Conservation (phyloP, 148 eudicot species). For the Heliosperma pusillum region DNA sequence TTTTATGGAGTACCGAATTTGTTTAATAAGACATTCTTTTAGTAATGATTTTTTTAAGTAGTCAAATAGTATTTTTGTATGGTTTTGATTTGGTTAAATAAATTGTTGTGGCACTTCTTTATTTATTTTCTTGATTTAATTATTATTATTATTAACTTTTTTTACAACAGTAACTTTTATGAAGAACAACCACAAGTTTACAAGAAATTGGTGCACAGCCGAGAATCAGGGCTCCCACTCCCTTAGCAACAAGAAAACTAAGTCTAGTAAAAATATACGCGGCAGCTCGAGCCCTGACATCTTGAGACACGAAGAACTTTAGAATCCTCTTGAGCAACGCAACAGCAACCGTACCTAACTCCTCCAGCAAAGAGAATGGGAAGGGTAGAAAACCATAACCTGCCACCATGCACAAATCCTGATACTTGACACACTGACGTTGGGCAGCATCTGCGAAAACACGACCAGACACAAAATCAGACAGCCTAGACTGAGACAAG, state of each 20-base stretch:
- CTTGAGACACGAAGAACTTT: background rate
- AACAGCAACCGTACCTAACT: background rate
- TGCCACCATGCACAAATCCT: background rate
- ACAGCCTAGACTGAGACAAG: background rate
- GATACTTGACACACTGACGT: background rate
- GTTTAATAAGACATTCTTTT: too few species aligned
- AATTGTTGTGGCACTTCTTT: too few species aligned
- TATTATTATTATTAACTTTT: too few species aligned
- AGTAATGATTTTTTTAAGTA: too few species aligned
- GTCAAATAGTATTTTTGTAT: too few species aligned
- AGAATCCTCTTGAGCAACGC: conserved; percentile 2
- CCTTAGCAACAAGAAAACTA: background rate
- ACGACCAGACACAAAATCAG: background rate
- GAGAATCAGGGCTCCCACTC: too few species aligned
- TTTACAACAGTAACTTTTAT: too few species aligned
- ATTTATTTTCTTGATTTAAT: too few species aligned
- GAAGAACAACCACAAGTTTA: too few species aligned
- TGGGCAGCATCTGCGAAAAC: background rate
- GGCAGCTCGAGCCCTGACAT: background rate
- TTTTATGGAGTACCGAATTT: too few species aligned
- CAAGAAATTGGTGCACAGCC: background rate
- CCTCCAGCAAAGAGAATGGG: background rate
- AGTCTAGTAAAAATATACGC: background rate
- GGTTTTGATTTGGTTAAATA: too few species aligned
- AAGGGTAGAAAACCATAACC: conserved; percentile 6